Base-by-base conservation (phyloP, 345 rosid genomes). In the Populus deltoides region DNA sequence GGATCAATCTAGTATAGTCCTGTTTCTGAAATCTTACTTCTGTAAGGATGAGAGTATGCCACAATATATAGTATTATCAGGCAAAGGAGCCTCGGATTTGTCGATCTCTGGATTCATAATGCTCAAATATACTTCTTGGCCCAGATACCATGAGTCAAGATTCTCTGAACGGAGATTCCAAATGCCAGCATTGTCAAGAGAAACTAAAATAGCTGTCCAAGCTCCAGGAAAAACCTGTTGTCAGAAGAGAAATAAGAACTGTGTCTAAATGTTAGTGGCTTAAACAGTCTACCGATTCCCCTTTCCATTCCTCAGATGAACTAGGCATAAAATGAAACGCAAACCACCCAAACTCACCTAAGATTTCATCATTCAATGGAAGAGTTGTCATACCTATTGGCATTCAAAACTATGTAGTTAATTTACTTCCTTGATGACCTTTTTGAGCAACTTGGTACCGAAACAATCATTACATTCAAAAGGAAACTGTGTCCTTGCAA, bases 221-320 rank as follows among this genome's bases (percentile, higher is more conserved):
- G 97, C 97, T 85, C 93, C 96, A 2, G 99, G 98, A 85, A 89
- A 93, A 73, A 93, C 99, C 98, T 93, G 83, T 35, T 71, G 72
- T 68, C 62, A 63, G 27, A 53, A 5, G 53, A 78, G 80, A 49
- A 71, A 11, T 31, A 66, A 65, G 22, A 35, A 53, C 16, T 12
- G 20, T 20, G 35, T 35, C 3, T 45, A 15, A 62, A 63, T 6
- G 20, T 66, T 9, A 17, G 70, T 41, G 38, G 43, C 9, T 15
- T 17, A 6, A 66, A 33, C 38, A 16, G 43, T 66, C 43, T 31
- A 61, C 66, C 35, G 3, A 25, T 41, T 55, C 68, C 41, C 20
- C 18, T 36, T 31, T 29, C 8, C 43, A 22, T 33, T 70, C 6
- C 49, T 33, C 25, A 35, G 17, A 33, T 43, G 15, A 35, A 70